These are phyloP conservation scores for Anacardium occidentale DNA, from an alignment of 345 rosid genomes.

Conservation along the genomic window DNA sequence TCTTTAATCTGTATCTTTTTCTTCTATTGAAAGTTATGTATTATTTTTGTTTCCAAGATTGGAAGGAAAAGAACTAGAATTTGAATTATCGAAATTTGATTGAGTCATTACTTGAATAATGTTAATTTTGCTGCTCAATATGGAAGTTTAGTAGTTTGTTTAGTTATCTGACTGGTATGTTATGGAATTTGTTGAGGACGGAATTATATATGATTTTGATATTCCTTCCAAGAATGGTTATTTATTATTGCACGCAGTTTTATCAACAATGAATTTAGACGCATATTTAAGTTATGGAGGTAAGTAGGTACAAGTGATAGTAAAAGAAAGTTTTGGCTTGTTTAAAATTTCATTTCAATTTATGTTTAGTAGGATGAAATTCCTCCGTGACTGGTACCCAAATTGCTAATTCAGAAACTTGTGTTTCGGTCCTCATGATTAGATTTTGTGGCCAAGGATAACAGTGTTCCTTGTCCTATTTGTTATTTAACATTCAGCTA, in stretches of 20 bases:
- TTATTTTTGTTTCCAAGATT: too few relatives aligned
- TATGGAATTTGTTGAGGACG: not conserved
- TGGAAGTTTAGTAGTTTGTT: not conserved
- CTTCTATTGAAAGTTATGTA: not conserved
- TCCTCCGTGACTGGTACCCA: not conserved
- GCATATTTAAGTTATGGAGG: not conserved
- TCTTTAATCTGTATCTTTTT: not conserved
- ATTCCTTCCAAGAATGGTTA: not conserved
- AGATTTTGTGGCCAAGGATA: not conserved
- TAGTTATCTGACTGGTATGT: not conserved
- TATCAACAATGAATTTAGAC: not conserved
- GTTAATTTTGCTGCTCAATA: not conserved
- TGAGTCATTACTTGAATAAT: not conserved
- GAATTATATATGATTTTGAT: not conserved
- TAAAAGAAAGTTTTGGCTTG: not conserved
- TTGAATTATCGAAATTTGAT: not conserved
- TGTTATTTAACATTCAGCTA: slow-evolving; percentile 22
- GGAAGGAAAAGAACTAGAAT: too few relatives aligned
- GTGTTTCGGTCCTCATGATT: not conserved
- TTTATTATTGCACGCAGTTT: not conserved
- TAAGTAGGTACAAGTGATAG: not conserved
- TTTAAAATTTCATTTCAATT: not conserved
- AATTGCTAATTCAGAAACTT: not conserved
- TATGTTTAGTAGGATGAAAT: too few relatives aligned
- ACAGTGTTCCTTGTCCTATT: not conserved